Evolutionary conservation across 192 early-diverging fungal species (phyloP), one percentile per base, ranked within the genome.

Genomic region (Backusella australiensis): DNA sequence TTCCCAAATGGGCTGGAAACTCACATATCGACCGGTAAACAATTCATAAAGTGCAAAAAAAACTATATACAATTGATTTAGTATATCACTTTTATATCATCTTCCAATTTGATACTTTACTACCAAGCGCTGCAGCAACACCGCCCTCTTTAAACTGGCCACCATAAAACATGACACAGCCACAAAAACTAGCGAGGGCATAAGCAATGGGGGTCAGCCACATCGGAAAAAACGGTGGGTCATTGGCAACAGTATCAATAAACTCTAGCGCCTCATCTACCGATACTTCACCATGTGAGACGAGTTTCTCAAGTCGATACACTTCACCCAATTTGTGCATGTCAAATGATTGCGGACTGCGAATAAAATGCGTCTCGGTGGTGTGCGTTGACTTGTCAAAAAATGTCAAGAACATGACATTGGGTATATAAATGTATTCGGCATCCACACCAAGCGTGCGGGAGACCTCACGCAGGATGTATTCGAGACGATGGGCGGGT

Each of bases 331-430:
- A 82, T 26, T 89, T 86, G 80, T 87, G 83, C 91, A 94, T 92
- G 56, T 94, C 91, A 77, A 90, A 87, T 15, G 86, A 88, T 1
- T 88, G 82, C 7, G 84, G 65, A 21, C 84, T 78, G 19, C 89
- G 86, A 67, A 94, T 85, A 34, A 94, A 83, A 68, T 92, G 92
- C 0, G 93, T 94, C 67, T 94, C 92, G 23, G 90, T 90, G 0
- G 91, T 88, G 23, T 92, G 88, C 4, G 91, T 94, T 36, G 88
- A 87, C 6, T 85, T 84, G 77, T 94, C 91, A 69, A 90, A 85
- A 77, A 94, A 94, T 15, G 87, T 86, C 23, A 92, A 84, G 19
- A 94, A 84, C 85, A 94, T 91, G 59, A 92, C 84, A 21, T 90
- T 90, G 34, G 93, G 93, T 41, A 92, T 77, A 73, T 87, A 90